A percentile compares a stretch with the other conserved stretches of the same genome.
phyloP scores from a whole-genome alignment of 225 moss, liverwort and hornwort genomes.

The Thuidium tamariscinum region DNA sequence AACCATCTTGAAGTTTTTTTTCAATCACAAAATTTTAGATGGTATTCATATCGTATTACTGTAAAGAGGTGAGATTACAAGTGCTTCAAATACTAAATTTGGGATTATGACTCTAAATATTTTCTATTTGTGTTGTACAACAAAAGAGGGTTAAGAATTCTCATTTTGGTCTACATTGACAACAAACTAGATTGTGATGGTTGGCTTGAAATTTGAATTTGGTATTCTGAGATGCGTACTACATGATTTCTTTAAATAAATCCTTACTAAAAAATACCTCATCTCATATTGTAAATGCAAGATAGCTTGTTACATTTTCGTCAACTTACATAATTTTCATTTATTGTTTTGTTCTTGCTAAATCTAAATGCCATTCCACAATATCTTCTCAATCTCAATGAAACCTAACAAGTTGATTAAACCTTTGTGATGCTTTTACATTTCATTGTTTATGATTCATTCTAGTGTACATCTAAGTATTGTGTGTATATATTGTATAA shows the following conservation, averaged over 20 bases:
- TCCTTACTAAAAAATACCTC: no score
- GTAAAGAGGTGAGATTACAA: accelerated
- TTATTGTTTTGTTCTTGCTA: no score
- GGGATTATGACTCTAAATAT: background rate
- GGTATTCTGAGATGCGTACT: background rate
- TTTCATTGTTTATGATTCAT: background rate
- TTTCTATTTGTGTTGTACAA: accelerated
- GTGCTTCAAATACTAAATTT: accelerated
- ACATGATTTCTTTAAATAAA: no score
- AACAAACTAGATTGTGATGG: background rate
- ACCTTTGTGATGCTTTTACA: no score
- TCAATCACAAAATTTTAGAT: accelerated
- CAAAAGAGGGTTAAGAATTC: background rate
- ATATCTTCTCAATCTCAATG: no score
- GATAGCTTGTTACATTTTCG: no score
- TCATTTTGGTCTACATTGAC: accelerated
- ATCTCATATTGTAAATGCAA: no score
- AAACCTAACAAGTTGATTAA: background rate
- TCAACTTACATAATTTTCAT: no score
- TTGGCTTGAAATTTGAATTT: background rate
- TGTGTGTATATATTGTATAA: no score
- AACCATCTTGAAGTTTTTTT: background rate
- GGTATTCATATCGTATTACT: no score
- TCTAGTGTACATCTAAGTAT: background rate
- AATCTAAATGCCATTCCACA: no score